A percentile compares a stretch with the other conserved stretches of the same genome.
phyloP scores from a whole-genome alignment of 306 rosid species.

The Neltuma alba region DNA sequence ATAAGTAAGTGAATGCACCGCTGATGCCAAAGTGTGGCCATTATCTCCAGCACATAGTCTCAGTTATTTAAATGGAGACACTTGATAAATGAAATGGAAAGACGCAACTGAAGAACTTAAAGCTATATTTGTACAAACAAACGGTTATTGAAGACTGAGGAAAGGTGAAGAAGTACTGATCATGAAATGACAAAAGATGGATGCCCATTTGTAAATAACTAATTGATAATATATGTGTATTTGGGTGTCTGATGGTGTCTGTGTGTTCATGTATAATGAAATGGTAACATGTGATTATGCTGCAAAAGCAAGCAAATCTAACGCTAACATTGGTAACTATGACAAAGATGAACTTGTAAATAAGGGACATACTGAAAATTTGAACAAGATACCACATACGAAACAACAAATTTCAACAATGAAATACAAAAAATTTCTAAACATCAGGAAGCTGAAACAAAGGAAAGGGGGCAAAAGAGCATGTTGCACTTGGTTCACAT shows the following conservation, averaged over 20 bases:
- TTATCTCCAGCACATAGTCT: background rate
- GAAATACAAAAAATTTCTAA: background rate
- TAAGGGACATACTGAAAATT: background rate
- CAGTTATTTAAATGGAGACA: background rate
- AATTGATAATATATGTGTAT: background rate
- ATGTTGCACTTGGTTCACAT: background rate
- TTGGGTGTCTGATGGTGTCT: no score
- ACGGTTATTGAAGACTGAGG: background rate
- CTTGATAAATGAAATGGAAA: background rate
- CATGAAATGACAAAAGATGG: background rate
- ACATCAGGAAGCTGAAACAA: conserved; percentile 4
- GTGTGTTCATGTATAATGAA: background rate
- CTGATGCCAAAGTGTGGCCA: background rate
- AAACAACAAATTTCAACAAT: background rate
- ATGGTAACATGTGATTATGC: background rate
- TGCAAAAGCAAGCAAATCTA: background rate
- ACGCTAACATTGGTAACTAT: conserved; percentile 7
- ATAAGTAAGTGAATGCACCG: no score
- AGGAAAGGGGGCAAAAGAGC: background rate
- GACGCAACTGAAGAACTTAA: background rate
- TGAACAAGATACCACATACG: background rate
- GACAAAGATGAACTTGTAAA: background rate
- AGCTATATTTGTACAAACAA: background rate
- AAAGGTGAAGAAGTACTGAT: background rate
- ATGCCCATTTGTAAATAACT: background rate